Base-by-base conservation (phyloP, 768 basidiomycete genomes). In the Hygrophoropsis aurantiaca region DNA sequence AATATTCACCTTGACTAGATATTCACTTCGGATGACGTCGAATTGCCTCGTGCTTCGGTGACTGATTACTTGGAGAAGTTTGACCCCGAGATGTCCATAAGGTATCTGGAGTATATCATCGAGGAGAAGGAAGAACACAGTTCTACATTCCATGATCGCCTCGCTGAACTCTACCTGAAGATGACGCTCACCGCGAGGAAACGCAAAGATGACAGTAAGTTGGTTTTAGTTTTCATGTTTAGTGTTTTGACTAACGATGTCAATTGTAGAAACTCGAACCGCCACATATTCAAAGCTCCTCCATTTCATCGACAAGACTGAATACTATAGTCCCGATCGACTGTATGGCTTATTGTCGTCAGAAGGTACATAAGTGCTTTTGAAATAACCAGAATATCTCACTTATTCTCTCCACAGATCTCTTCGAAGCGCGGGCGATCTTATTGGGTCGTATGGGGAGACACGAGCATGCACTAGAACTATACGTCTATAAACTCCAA, bases 1-100 rank as follows among this genome's bases (percentile, higher is more conserved):
- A 39, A 33, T 43, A 44, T 30, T 3, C 18, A 9, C 34, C 38
- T 41, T 11, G 10, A 2, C 55, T 30, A 97, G 93, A 91, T 99
- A 34, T 99, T 98, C 60, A 92, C 86, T 2, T 93, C 94, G 0
- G 95, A 97, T 58, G 94, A 97, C 48, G 88, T 88, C 6, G 93
- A 95, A 49, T 77, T 98, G 15, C 94, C 97, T 18, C 80, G 84
- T 2, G 73, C 78, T 25, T 74, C 74, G 0, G 91, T 97, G 3
- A 82, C 85, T 10, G 77, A 84, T 48, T 93, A 85, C 62, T 77
- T 99, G 19, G 87, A 92, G 51, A 71, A 70, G 23, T 74, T 94
- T 26, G 80, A 86, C 53, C 80, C 75, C 3, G 68, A 73, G n/a
- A 65, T 91, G 15, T 91, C 87, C 55, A 73, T 80, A 2, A 78